These are phyloP conservation scores for Cyberlindnera veronae DNA, from an alignment of 805 yeast genomes.

Conservation along the genomic window DNA sequence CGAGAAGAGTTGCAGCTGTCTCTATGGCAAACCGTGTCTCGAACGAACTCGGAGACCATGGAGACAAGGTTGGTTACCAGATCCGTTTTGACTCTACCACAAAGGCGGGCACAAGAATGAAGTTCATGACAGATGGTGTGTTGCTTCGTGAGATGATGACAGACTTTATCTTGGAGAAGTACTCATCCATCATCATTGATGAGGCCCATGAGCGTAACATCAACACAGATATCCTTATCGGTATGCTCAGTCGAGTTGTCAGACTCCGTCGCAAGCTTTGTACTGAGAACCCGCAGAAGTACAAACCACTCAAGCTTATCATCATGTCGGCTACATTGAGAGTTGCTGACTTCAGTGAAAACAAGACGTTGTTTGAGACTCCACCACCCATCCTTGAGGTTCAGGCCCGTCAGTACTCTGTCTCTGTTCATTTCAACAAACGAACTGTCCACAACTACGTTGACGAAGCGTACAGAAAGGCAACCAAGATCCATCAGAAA, in stretches of 20 bases:
- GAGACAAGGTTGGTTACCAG: conserved; percentile 71
- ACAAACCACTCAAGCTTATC: conserved; percentile 70
- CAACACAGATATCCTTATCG: conserved; percentile 93
- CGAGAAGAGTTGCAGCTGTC: conserved; percentile 91
- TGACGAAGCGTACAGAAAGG: conserved; percentile 81
- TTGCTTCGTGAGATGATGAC: conserved; percentile 87
- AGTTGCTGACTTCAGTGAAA: conserved; percentile 90
- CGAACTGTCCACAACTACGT: conserved; percentile 74
- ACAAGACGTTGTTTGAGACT: conserved; percentile 55
- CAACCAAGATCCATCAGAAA: conserved; percentile 79
- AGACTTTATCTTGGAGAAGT: conserved; percentile 75
- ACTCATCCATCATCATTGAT: conserved; percentile 86
- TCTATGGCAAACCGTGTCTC: conserved; percentile 85
- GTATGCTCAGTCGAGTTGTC: conserved; percentile 86
- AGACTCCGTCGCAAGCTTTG: conserved; percentile 60
- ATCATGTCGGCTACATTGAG: conserved; percentile 97
- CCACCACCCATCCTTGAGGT: conserved; percentile 89
- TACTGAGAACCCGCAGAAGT: conserved; percentile 41
- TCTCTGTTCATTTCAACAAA: conserved; percentile 83
- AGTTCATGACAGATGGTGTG: conserved; percentile 95
- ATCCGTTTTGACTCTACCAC: conserved; percentile 75
- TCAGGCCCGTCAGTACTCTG: conserved; percentile 93
- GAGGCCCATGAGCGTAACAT: conserved; percentile 98
- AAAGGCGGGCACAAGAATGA: conserved; percentile 62
- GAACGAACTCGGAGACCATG: conserved; percentile 71